phyloP scores from a whole-genome alignment of 2,329 filamentous ascomycete genomes.

The Microcera coccophila region DNA sequence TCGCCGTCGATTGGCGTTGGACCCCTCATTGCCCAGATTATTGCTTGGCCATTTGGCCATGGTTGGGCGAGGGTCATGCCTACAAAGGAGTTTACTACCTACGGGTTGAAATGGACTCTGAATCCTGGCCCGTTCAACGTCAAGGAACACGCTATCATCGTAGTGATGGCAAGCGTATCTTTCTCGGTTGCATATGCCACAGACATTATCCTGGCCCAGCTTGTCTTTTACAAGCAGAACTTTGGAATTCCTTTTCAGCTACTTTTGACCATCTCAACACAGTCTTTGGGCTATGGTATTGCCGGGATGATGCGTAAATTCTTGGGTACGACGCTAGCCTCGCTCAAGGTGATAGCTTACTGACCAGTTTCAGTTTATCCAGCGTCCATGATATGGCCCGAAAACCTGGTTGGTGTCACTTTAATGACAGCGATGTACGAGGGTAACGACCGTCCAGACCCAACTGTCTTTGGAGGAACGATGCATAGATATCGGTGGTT shows the following conservation, averaged over 20 bases:
- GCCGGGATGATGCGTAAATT: slow-evolving; percentile 65
- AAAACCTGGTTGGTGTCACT: slow-evolving; percentile 61
- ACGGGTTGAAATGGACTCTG: slow-evolving; percentile 54
- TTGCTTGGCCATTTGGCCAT: slow-evolving; percentile 61
- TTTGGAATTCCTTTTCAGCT: slow-evolving; percentile 65
- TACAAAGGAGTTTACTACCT: slow-evolving; percentile 43
- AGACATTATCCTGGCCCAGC: slow-evolving; percentile 68
- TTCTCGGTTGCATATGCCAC: slow-evolving; percentile 69
- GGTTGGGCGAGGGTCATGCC: slow-evolving; percentile 58
- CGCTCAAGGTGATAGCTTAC: not conserved
- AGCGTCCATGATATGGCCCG: slow-evolving; percentile 72
- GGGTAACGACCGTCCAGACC: slow-evolving; percentile 46
- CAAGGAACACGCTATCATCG: slow-evolving; percentile 66
- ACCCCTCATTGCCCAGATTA: slow-evolving; percentile 58
- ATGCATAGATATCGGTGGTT: slow-evolving; percentile 67
- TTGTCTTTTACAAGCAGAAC: slow-evolving; percentile 67
- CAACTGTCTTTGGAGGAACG: slow-evolving; percentile 55
- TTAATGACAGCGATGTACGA: slow-evolving; percentile 74
- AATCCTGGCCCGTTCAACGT: slow-evolving; percentile 68
- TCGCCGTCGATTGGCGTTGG: slow-evolving; percentile 59
- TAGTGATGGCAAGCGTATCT: slow-evolving; percentile 68
- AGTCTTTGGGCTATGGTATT: slow-evolving; percentile 66
- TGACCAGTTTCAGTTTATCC: slow-evolving; percentile 48
- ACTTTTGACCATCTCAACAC: slow-evolving; percentile 63
- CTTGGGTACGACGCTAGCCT: slow-evolving; percentile 41